Percentiles rank a stretch among this genome's conserved stretches.
These are phyloP conservation scores for Telopea speciosissima DNA, from an alignment of 177 flowering plant species.

Conservation along the genomic window DNA sequence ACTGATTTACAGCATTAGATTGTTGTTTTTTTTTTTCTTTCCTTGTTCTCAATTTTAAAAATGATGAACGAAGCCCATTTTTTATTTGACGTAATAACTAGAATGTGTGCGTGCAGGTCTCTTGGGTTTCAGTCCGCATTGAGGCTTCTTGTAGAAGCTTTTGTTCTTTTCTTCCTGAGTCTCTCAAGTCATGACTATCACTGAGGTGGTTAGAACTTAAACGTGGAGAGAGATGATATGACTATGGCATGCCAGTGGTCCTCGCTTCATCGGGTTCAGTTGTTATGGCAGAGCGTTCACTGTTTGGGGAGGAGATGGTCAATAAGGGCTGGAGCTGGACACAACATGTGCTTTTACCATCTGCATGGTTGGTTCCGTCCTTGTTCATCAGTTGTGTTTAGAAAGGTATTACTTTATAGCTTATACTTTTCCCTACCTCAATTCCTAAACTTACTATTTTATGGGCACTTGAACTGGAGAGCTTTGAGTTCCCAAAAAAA, in stretches of 20 bases:
- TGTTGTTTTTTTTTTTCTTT: too few species aligned
- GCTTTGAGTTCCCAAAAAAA: too few species aligned
- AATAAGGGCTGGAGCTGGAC: constrained; percentile 14
- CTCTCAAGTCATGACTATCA: not conserved
- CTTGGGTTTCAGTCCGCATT: too few species aligned
- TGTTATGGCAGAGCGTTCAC: constrained; percentile 19
- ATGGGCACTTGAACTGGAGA: not conserved
- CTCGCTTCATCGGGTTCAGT: constrained; percentile 14
- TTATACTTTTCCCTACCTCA: not conserved
- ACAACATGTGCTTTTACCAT: not conserved
- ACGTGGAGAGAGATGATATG: constrained; percentile 7
- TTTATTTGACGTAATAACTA: too few species aligned
- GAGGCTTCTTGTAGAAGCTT: too few species aligned
- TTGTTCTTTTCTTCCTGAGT: too few species aligned
- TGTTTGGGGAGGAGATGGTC: constrained; percentile 17
- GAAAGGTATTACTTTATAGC: constrained; percentile 21
- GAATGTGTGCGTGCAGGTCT: too few species aligned
- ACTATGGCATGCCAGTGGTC: constrained; percentile 29
- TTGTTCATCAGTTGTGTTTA: constrained; percentile 6
- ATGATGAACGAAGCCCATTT: too few species aligned
- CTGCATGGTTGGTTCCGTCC: constrained; percentile 6
- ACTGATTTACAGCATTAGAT: too few species aligned
- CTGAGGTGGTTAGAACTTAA: constrained; percentile 1
- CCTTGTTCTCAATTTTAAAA: too few species aligned
- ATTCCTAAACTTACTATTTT: not conserved